A percentile compares a stretch with the other conserved stretches of the same genome.
Evolutionary conservation across 1,284 basidiomycete genomes (phyloP).

Genomic region (Fomitopsis pinicola): DNA sequence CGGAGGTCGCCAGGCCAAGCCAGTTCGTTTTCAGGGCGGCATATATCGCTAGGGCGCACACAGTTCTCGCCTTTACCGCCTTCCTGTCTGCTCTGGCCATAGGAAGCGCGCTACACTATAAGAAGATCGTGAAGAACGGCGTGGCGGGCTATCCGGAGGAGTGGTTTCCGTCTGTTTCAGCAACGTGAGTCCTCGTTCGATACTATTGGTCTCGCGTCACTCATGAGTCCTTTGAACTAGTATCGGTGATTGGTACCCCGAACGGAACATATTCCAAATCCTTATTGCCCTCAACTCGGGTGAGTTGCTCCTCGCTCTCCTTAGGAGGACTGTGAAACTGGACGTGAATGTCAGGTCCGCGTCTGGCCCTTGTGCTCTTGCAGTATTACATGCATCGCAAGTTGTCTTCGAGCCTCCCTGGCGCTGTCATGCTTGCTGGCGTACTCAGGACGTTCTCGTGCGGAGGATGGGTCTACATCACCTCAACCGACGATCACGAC

Average conservation of each 20-base stretch:
- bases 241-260: constrained; percentile 91
- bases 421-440: constrained; percentile 60
- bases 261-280: constrained; percentile 87
- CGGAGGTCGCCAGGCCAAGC: neutral
- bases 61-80: constrained; percentile 64
- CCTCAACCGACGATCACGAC: constrained; percentile 77
- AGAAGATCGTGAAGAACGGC: constrained; percentile 86
- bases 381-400: constrained; percentile 64
- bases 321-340: neutral
- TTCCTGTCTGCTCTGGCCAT: constrained; percentile 70
- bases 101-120: constrained; percentile 74
- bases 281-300: constrained; percentile 85
- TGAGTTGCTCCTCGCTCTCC: constrained; percentile 25
- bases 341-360: constrained; percentile 50
- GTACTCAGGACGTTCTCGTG: constrained; percentile 79
- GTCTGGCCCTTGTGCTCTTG: constrained; percentile 73
- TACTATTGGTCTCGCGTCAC: neutral
- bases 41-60: constrained; percentile 62
- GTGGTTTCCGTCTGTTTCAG: constrained; percentile 92
- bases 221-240: constrained; percentile 31
- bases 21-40: constrained; percentile 36
- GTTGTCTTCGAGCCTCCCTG: constrained; percentile 42
- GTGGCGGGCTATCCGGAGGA: constrained; percentile 85
- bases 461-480: constrained; percentile 93
- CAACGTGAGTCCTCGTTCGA: constrained; percentile 61